phyloP scores from a whole-genome alignment of 2,329 filamentous ascomycete species.

The Corynespora cassiicola region DNA sequence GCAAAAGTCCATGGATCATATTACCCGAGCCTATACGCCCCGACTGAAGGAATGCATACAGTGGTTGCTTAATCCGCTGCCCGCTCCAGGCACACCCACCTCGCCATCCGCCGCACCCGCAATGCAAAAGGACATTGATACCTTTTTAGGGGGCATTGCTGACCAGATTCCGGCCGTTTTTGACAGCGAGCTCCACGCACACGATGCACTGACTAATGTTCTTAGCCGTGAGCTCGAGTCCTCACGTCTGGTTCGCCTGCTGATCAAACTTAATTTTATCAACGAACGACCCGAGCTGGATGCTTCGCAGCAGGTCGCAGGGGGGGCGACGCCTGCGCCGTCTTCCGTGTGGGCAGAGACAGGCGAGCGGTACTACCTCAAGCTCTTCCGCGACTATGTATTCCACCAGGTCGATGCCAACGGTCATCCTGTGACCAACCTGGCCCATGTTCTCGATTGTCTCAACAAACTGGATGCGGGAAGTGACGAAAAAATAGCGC shows the following conservation, averaged over 20 bases:
- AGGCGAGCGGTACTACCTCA: slow-evolving; percentile 89
- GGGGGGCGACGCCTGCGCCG: slow-evolving; percentile 32
- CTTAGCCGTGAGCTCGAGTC: slow-evolving; percentile 88
- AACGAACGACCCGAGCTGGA: slow-evolving; percentile 90
- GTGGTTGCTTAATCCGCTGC: slow-evolving; percentile 75
- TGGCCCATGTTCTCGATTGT: slow-evolving; percentile 85
- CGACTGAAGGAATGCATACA: slow-evolving; percentile 80
- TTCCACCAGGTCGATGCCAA: slow-evolving; percentile 93
- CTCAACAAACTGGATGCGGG: slow-evolving; percentile 94
- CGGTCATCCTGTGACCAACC: slow-evolving; percentile 81
- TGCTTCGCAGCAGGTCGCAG: slow-evolving; percentile 61
- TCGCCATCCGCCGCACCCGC: slow-evolving; percentile 31
- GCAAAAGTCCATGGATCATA: slow-evolving; percentile 75
- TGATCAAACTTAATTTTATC: slow-evolving; percentile 84
- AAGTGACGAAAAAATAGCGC: slow-evolving; percentile 80
- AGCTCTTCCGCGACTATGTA: slow-evolving; percentile 94
- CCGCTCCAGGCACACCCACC: slow-evolving; percentile 30
- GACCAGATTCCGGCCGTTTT: slow-evolving; percentile 77
- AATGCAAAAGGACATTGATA: slow-evolving; percentile 74
- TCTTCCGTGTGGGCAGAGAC: slow-evolving; percentile 81
- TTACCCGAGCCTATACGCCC: slow-evolving; percentile 76
- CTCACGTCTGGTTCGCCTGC: slow-evolving; percentile 78
- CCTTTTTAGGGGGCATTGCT: slow-evolving; percentile 79
- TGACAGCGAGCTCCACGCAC: slow-evolving; percentile 78
- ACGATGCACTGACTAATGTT: slow-evolving; percentile 76